Conservation (phyloP, 108 stramenopile species). For the Conticribra guillardii region DNA sequence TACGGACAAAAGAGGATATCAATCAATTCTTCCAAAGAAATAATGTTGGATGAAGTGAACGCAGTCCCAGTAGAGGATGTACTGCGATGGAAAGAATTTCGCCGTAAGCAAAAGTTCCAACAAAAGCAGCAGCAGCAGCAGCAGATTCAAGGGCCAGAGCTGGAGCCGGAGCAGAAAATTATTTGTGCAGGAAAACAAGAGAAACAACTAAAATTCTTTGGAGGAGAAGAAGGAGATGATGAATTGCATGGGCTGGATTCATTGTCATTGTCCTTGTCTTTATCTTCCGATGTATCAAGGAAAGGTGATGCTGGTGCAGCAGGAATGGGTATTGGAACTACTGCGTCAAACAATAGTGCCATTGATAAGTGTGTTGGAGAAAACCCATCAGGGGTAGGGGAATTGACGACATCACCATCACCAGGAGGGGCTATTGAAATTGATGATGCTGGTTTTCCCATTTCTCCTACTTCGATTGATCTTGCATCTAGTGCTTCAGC, state of each 20-base stretch:
- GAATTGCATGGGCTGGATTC: too few species aligned
- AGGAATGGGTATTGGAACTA: neutral
- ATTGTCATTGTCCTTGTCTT: neutral
- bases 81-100: constrained; percentile 40
- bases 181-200: too few species aligned
- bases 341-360: neutral
- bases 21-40: neutral
- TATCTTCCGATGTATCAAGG: neutral
- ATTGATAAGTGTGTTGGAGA: too few species aligned
- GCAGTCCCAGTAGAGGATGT: constrained; percentile 37
- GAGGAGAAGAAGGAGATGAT: too few species aligned
- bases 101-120: constrained; percentile 21
- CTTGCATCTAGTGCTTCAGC: too few species aligned
- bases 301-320: neutral
- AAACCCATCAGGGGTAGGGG: too few species aligned
- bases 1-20: neutral
- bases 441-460: constrained; percentile 15
- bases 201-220: neutral
- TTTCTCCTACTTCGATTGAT: constrained; percentile 6
- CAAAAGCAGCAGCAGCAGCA: constrained; percentile 1
- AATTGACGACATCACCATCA: constrained; percentile 9
- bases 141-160: neutral
- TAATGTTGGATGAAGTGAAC: neutral
- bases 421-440: constrained; percentile 2
- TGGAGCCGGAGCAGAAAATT: neutral